Evolutionary conservation across 2,329 filamentous ascomycete genomes (phyloP).

Genomic region (Microdochium paspali): DNA sequence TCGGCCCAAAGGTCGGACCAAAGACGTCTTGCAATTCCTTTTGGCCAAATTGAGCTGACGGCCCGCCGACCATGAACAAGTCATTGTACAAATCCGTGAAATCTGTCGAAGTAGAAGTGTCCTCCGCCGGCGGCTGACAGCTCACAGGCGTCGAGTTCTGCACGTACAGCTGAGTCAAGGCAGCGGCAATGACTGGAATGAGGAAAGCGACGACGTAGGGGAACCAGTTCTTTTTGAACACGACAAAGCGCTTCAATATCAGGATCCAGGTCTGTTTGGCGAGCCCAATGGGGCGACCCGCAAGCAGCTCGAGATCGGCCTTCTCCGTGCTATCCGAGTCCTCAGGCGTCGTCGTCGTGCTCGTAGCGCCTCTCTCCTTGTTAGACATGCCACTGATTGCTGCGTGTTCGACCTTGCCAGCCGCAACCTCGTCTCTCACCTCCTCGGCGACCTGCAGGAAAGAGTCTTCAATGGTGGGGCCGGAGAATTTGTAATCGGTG

Average conservation of each 20-base stretch:
- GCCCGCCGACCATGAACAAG: slow-evolving; percentile 32
- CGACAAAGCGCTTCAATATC: slow-evolving; percentile 67
- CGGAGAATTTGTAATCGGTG: slow-evolving; percentile 73
- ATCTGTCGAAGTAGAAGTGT: slow-evolving; percentile 25
- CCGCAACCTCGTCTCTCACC: slow-evolving; percentile 41
- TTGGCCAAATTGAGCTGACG: slow-evolving; percentile 27
- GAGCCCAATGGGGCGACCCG: slow-evolving; percentile 62
- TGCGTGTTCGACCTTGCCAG: slow-evolving; percentile 11
- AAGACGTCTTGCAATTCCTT: slow-evolving; percentile 23
- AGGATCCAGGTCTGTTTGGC: slow-evolving; percentile 62
- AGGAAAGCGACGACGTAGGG: slow-evolving; percentile 67
- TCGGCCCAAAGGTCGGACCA: slow-evolving; percentile 9
- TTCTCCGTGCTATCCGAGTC: slow-evolving; percentile 18
- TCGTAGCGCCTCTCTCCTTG: background rate
- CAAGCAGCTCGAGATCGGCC: slow-evolving; percentile 45
- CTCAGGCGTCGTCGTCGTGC: background rate
- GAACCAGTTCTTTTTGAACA: slow-evolving; percentile 70
- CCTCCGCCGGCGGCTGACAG: slow-evolving; percentile 15
- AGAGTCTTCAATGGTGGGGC: slow-evolving; percentile 87
- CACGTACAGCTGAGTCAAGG: slow-evolving; percentile 70
- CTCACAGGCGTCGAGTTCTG: slow-evolving; percentile 39
- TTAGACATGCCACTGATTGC: slow-evolving; percentile 1
- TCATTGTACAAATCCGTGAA: slow-evolving; percentile 22
- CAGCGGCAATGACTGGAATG: slow-evolving; percentile 72
- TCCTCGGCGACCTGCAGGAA: slow-evolving; percentile 83